Percentiles rank a stretch among this genome's conserved stretches.
phyloP scores from a whole-genome alignment of 495 filamentous ascomycete genomes.

The Podospora bellae-mahoneyi region DNA sequence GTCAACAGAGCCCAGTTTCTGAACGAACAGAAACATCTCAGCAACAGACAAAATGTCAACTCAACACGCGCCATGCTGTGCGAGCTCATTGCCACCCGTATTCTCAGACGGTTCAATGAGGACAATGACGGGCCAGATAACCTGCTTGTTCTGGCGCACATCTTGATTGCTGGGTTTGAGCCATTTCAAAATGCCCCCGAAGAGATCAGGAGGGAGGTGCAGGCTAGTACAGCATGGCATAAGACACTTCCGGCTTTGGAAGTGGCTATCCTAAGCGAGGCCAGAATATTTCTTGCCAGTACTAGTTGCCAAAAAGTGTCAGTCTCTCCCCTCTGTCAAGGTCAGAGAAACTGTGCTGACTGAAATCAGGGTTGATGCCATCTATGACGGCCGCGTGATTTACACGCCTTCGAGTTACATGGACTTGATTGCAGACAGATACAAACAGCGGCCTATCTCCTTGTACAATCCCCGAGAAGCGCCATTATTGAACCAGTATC shows the following conservation, averaged over 20 bases:
- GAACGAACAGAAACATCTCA: slow-evolving; percentile 60
- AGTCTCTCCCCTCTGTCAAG: slow-evolving; percentile 18
- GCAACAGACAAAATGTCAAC: slow-evolving; percentile 67
- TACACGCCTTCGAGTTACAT: slow-evolving; percentile 69
- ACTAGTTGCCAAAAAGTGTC: slow-evolving; percentile 65
- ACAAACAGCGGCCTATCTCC: slow-evolving; percentile 68
- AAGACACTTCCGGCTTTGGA: slow-evolving; percentile 64
- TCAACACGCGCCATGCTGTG: slow-evolving; percentile 64
- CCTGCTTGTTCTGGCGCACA: slow-evolving; percentile 63
- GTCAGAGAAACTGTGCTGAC: not conserved
- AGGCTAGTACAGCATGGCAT: slow-evolving; percentile 48
- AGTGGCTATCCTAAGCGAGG: slow-evolving; percentile 67
- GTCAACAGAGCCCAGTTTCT: slow-evolving; percentile 69
- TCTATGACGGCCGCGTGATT: slow-evolving; percentile 62
- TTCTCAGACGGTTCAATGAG: slow-evolving; percentile 65
- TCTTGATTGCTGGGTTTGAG: slow-evolving; percentile 69
- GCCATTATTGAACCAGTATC: slow-evolving; percentile 69
- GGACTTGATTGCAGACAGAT: slow-evolving; percentile 69
- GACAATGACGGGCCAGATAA: slow-evolving; percentile 57
- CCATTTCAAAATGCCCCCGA: slow-evolving; percentile 67
- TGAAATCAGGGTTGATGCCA: slow-evolving; percentile 56
- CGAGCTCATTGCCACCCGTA: slow-evolving; percentile 63
- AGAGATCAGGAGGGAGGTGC: slow-evolving; percentile 51
- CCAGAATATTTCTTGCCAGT: slow-evolving; percentile 62
- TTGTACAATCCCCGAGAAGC: slow-evolving; percentile 65